Evolutionary conservation across 768 basidiomycete genomes (phyloP), one percentile per base, ranked within the genome.

Genomic region (Pleurotus platypus): DNA sequence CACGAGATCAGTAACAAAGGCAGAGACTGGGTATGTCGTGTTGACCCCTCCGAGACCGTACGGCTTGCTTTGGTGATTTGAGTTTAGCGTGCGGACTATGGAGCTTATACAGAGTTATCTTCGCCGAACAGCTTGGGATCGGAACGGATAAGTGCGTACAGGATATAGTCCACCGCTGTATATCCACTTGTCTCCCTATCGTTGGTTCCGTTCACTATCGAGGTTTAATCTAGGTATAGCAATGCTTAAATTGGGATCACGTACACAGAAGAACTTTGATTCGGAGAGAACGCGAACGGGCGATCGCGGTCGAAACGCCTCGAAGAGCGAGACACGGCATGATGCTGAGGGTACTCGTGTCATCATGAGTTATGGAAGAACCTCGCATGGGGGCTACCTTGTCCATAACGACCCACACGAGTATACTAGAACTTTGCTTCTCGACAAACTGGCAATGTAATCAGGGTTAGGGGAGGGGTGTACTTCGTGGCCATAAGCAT

Each of bases 391-490:
- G 6, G 57, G 46, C 51, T 54, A 87, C 92, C 90, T 93, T 12
- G 94, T 98, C 92, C 92, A 98, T 6, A 98, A 74, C 1, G 94
- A 96, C 4, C 94, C 94, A 66, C 94, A 94, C 2, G 92, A 94
- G 68, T 96, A 97, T 2, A 98, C 85, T 26, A 98, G 74, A 2
- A 89, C 74, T 60, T 90, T 83, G 56, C 81, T 81, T 27, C 77
- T 72, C 3, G 72, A 70, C 8, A 96, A 73, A 51, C 81, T 80
- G 9, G 81, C 70, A 49, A 98, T 66, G 65, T 87, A 92, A 43
- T 90, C 90, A 1, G 86, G 82, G 67, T 95, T 96, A 0, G 94
- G 93, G 42, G 82, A 77, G 15, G 94, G 94, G 65, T 90, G 86
- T n/a, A 97, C 89, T 72, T 96, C 92, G 71, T 87, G 88, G 8